These are phyloP conservation scores for Yamadazyma epiphylla DNA, from an alignment of 1,139 yeast genomes.

Conservation along the genomic window DNA sequence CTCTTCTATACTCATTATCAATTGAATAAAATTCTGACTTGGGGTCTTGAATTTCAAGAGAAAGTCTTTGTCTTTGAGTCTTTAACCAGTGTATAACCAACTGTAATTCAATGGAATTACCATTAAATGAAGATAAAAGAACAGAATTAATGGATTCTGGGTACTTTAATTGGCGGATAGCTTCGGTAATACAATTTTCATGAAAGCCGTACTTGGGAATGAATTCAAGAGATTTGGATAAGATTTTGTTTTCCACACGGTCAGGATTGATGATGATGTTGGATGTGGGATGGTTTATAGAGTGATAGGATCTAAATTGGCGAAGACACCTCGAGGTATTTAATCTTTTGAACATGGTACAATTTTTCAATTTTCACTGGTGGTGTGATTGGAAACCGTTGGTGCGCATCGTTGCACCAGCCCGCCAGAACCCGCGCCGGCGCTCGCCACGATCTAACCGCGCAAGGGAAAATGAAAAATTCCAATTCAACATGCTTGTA, in stretches of 20 bases:
- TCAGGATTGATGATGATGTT: slow-evolving; percentile 27
- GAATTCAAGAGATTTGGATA: slow-evolving; percentile 35
- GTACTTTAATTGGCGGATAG: slow-evolving; percentile 59
- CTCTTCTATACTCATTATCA: slow-evolving; percentile 56
- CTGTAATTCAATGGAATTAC: slow-evolving; percentile 39
- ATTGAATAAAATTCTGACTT: slow-evolving; percentile 23
- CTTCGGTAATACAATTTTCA: slow-evolving; percentile 54
- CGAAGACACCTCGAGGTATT: background rate
- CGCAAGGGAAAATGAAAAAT: background rate
- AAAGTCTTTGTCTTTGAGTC: slow-evolving; percentile 30
- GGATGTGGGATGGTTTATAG: slow-evolving; percentile 32
- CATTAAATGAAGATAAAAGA: slow-evolving; percentile 32
- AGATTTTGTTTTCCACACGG: slow-evolving; percentile 30
- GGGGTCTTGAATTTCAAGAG: slow-evolving; percentile 23
- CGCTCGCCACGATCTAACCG: no score
- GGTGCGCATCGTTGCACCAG: no score
- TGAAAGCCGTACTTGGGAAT: slow-evolving; percentile 74
- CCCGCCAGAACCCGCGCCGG: no score
- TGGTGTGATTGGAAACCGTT: no score
- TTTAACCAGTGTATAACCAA: slow-evolving; percentile 46
- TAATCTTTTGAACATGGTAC: background rate
- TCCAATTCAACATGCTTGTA: slow-evolving; percentile 11
- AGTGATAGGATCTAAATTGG: slow-evolving; percentile 23
- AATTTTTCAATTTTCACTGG: no score
- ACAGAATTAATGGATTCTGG: slow-evolving; percentile 66